phyloP scores from a whole-genome alignment of 129 eudicot species.

The Flaveria trinervia region DNA sequence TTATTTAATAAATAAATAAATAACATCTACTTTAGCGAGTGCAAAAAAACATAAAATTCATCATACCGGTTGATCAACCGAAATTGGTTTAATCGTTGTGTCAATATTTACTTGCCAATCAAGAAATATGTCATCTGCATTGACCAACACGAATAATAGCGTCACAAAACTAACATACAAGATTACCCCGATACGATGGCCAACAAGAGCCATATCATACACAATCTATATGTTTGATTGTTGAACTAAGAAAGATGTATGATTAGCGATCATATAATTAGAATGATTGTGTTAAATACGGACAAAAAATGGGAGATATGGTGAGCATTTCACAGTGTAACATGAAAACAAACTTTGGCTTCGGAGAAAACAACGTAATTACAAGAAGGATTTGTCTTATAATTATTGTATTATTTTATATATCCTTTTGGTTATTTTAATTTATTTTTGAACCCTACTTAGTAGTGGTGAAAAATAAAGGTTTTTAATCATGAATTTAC shows the following conservation, averaged over 20 bases:
- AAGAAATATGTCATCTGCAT: conserved; percentile 41
- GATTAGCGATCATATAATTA: conserved; percentile 1
- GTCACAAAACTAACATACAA: neutral
- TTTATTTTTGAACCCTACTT: neutral
- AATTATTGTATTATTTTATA: neutral
- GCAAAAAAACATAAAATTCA: neutral
- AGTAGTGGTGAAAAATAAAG: neutral
- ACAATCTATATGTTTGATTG: conserved; percentile 2
- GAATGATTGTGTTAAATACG: conserved; percentile 10
- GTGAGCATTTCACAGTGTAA: conserved; percentile 33
- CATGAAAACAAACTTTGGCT: conserved; percentile 27
- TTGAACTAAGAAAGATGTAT: conserved; percentile 10
- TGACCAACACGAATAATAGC: conserved; percentile 13
- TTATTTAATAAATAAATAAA: neutral
- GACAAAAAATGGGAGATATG: conserved; percentile 30
- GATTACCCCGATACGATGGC: conserved; percentile 16
- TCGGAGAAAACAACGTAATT: conserved; percentile 34
- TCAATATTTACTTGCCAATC: conserved; percentile 57
- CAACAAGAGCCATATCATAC: conserved; percentile 29
- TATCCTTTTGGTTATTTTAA: neutral
- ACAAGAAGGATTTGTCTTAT: conserved; percentile 13
- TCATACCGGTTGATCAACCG: conserved; percentile 54
- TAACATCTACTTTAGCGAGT: neutral
- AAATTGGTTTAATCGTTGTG: conserved; percentile 42
- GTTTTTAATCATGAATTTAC: no score